Evolutionary conservation across 2,329 filamentous ascomycete species (phyloP).

Genomic region (Epichloe coenophiala): DNA sequence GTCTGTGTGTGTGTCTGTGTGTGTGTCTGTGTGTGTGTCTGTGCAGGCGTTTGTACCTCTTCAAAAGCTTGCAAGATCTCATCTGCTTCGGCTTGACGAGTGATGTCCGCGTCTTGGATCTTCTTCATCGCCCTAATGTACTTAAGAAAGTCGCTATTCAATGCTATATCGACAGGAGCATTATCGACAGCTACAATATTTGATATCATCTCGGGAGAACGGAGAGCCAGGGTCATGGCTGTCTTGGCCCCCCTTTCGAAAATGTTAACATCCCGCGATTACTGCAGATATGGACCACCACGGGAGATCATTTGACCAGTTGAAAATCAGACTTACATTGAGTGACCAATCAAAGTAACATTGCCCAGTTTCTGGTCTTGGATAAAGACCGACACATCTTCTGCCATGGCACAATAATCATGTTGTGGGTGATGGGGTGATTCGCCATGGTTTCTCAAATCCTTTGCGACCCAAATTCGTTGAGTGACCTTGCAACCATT

Average conservation of each 20-base stretch:
- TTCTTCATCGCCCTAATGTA: constrained; percentile 78
- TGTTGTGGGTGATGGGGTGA: constrained; percentile 66
- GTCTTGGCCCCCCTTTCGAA: constrained; percentile 73
- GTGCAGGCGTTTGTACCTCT: constrained; percentile 28
- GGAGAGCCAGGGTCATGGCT: constrained; percentile 75
- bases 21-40: background rate
- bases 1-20: too few species aligned
- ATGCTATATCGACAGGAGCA: constrained; percentile 67
- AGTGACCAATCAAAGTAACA: constrained; percentile 77
- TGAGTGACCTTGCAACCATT: background rate
- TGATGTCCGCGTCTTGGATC: constrained; percentile 56
- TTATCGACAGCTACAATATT: constrained; percentile 82
- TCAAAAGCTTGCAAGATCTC: constrained; percentile 65
- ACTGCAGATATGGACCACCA: background rate
- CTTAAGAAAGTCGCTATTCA: constrained; percentile 60
- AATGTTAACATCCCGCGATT: background rate
- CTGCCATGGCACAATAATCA: constrained; percentile 70
- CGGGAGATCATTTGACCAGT: background rate
- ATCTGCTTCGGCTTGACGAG: constrained; percentile 65
- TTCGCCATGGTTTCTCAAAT: constrained; percentile 86
- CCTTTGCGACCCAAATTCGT: constrained; percentile 32
- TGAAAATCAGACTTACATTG: constrained; percentile 48
- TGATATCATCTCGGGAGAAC: constrained; percentile 50
- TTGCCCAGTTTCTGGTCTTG: constrained; percentile 53
- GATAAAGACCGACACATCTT: constrained; percentile 73